Evolutionary conservation across 768 basidiomycete species (phyloP).

Genomic region (Phanerochaete carnosa): DNA sequence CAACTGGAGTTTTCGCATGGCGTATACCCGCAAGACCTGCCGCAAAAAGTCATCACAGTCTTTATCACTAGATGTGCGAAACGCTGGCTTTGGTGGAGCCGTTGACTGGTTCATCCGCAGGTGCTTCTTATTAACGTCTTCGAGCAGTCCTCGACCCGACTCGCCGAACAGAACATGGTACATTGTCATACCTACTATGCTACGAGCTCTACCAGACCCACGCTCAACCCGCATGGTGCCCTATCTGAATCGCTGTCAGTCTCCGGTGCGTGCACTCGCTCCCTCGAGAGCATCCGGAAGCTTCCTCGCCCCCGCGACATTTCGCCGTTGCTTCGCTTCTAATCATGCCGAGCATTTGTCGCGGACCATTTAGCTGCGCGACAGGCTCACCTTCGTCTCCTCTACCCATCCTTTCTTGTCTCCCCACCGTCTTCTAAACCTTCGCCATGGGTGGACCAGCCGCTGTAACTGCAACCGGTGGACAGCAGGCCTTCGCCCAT

Average conservation of each 20-base stretch:
- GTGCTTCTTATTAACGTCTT: background rate
- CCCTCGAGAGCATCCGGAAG: background rate
- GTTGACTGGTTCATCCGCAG: constrained; percentile 1
- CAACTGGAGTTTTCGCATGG: background rate
- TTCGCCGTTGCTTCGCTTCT: constrained; percentile 13
- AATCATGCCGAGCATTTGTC: constrained; percentile 8
- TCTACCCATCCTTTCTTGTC: constrained; percentile 6
- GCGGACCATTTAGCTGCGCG: background rate
- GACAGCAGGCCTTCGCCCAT: constrained; percentile 18
- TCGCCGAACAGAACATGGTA: background rate
- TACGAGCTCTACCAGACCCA: background rate
- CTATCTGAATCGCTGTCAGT: background rate
- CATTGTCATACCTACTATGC: background rate
- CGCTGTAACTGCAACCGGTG: constrained; percentile 15
- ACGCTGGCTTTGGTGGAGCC: background rate
- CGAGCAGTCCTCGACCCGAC: background rate
- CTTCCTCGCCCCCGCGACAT: constrained; percentile 10
- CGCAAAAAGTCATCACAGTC: background rate
- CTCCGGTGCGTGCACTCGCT: background rate
- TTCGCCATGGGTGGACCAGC: constrained; percentile 23
- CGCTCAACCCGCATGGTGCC: background rate
- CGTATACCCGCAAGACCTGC: background rate
- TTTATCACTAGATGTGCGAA: background rate
- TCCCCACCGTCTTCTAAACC: constrained; percentile 1
- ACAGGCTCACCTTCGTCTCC: background rate